These are phyloP conservation scores for Paspalum vaginatum DNA, from an alignment of 176 grass and related monocot genomes.

Conservation along the genomic window DNA sequence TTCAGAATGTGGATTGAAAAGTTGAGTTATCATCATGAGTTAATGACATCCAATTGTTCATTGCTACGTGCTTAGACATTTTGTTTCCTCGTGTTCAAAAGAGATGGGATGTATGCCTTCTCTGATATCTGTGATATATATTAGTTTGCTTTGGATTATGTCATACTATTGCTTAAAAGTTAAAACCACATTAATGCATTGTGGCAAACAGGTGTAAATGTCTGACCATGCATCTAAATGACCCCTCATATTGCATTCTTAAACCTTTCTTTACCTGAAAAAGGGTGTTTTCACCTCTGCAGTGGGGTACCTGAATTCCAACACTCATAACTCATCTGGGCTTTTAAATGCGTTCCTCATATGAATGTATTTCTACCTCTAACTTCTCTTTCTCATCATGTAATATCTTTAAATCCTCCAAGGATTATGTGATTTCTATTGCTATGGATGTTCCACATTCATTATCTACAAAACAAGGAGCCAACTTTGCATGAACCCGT, in stretches of 20 bases:
- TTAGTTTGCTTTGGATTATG: conserved; percentile 9
- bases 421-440: background rate
- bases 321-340: background rate
- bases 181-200: background rate
- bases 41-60: background rate
- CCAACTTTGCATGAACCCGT: background rate
- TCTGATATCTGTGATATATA: conserved; percentile 6
- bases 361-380: background rate
- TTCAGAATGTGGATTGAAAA: too few species aligned
- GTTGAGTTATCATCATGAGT: too few species aligned
- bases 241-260: background rate
- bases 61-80: background rate
- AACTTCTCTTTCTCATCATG: conserved; percentile 23
- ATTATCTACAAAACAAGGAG: background rate
- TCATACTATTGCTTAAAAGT: conserved; percentile 9
- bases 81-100: conserved; percentile 17
- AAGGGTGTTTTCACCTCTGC: conserved; percentile 1
- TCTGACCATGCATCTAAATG: background rate
- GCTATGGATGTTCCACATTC: background rate
- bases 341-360: background rate
- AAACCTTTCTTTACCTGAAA: background rate
- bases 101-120: conserved; percentile 1
- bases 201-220: conserved; percentile 24
- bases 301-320: background rate
- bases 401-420: conserved; percentile 14